phyloP scores from a whole-genome alignment of 768 basidiomycete species.

The Naganishia vaughanmartiniae region DNA sequence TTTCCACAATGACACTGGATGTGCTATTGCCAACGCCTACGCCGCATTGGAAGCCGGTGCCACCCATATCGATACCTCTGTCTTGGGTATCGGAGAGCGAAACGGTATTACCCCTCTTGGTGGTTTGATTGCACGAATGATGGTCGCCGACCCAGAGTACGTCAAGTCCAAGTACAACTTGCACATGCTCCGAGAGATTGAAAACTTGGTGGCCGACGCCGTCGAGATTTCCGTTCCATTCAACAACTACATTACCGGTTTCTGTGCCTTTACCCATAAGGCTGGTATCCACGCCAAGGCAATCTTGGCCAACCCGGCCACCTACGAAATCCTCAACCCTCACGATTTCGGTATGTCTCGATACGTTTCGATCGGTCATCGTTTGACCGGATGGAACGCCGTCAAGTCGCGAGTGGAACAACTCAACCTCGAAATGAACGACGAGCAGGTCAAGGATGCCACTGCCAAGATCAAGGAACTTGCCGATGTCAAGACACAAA shows the following conservation, averaged over 20 bases:
- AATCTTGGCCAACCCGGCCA: slow-evolving; percentile 97
- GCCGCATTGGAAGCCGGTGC: slow-evolving; percentile 97
- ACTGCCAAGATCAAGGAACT: slow-evolving; percentile 99
- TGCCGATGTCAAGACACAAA: slow-evolving; percentile 95
- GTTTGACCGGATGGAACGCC: slow-evolving; percentile 55
- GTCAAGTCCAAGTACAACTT: slow-evolving; percentile 99
- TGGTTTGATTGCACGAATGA: slow-evolving; percentile 89
- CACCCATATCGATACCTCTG: slow-evolving; percentile 93
- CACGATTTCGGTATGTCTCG: slow-evolving; percentile 97
- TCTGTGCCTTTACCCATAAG: slow-evolving; percentile 99
- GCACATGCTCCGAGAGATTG: slow-evolving; percentile 93
- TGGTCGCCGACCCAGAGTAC: slow-evolving; percentile 95
- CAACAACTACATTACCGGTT: slow-evolving; percentile 69
- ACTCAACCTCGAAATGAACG: slow-evolving; percentile 79
- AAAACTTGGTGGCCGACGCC: slow-evolving; percentile 97
- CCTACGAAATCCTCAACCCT: slow-evolving; percentile 98
- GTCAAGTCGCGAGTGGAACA: slow-evolving; percentile 99
- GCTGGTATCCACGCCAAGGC: slow-evolving; percentile 99
- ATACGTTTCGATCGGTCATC: slow-evolving; percentile 86
- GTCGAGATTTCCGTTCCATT: slow-evolving; percentile 98
- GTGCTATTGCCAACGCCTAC: slow-evolving; percentile 96
- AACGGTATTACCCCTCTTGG: slow-evolving; percentile 98
- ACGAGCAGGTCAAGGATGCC: slow-evolving; percentile 95
- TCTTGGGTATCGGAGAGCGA: slow-evolving; percentile 89
- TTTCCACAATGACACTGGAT: slow-evolving; percentile 90